Percentiles rank a stretch among this genome's conserved stretches.
phyloP scores from a whole-genome alignment of 164 flowering plant species.

The Sextonia rubra region DNA sequence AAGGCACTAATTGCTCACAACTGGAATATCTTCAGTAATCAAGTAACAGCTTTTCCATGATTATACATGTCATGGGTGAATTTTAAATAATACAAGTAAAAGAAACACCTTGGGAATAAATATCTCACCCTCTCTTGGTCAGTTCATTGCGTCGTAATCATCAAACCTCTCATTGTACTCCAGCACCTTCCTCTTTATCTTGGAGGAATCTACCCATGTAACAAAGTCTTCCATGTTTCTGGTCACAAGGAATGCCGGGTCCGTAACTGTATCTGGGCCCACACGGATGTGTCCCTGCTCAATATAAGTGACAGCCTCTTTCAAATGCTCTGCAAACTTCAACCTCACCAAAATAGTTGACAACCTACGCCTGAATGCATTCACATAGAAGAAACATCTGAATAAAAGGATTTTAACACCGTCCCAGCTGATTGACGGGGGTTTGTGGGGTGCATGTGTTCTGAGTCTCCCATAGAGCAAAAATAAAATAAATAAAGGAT shows the following conservation, averaged over 20 bases:
- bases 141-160: slow-evolving; percentile 76
- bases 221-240: slow-evolving; percentile 93
- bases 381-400: not conserved
- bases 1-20: too few species aligned
- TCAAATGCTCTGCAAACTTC: slow-evolving; percentile 84
- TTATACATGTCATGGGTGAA: not conserved
- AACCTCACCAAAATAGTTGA: slow-evolving; percentile 55
- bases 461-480: too few species aligned
- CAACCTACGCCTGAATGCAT: slow-evolving; percentile 58
- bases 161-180: slow-evolving; percentile 82
- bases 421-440: too few species aligned
- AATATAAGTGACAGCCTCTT: slow-evolving; percentile 82
- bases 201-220: slow-evolving; percentile 91
- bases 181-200: slow-evolving; percentile 82
- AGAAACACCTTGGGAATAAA: not conserved
- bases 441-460: too few species aligned
- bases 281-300: slow-evolving; percentile 94
- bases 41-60: not conserved
- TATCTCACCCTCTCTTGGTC: slow-evolving; percentile 9
- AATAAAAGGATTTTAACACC: not conserved
- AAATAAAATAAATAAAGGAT: too few species aligned
- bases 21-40: too few species aligned
- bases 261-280: slow-evolving; percentile 89
- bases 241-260: slow-evolving; percentile 91
- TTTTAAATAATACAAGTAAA: not conserved